phyloP scores from a whole-genome alignment of 2,329 filamentous ascomycete genomes.

The Epichloe coenophiala region DNA sequence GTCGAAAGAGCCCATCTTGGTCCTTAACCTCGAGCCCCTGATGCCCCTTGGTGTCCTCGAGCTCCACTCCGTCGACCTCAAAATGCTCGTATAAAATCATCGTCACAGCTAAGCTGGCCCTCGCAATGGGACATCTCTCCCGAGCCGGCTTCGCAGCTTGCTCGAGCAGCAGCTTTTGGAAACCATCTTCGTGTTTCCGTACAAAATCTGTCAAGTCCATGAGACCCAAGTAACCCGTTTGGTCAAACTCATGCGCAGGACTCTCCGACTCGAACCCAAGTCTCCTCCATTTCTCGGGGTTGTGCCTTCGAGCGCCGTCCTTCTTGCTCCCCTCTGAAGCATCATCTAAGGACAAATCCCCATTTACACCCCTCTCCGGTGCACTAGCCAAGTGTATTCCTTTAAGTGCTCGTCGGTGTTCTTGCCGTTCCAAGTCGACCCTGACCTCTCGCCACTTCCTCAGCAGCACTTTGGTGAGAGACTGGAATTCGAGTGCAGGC shows the following conservation, averaged over 20 bases:
- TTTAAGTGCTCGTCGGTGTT: slow-evolving; percentile 79
- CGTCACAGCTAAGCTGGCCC: slow-evolving; percentile 76
- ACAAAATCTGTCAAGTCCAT: slow-evolving; percentile 97
- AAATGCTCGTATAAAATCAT: slow-evolving; percentile 90
- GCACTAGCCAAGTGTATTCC: slow-evolving; percentile 73
- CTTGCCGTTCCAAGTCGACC: slow-evolving; percentile 74
- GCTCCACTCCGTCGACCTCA: slow-evolving; percentile 72
- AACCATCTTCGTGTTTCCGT: slow-evolving; percentile 78
- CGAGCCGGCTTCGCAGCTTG: slow-evolving; percentile 60
- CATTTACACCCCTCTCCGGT: slow-evolving; percentile 38
- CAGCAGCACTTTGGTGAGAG: slow-evolving; percentile 74
- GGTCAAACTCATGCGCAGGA: slow-evolving; percentile 72
- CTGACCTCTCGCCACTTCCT: slow-evolving; percentile 77
- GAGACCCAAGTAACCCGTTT: slow-evolving; percentile 81
- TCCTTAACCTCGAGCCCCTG: slow-evolving; percentile 62
- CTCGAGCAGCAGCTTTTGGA: slow-evolving; percentile 83
- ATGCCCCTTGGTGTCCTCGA: slow-evolving; percentile 66
- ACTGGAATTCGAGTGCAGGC: slow-evolving; percentile 85
- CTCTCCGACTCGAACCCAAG: slow-evolving; percentile 86
- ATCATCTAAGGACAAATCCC: slow-evolving; percentile 24
- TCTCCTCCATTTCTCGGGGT: slow-evolving; percentile 84
- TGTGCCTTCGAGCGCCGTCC: slow-evolving; percentile 53
- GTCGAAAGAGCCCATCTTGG: slow-evolving; percentile 76
- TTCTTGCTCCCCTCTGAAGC: slow-evolving; percentile 30
- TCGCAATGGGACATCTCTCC: slow-evolving; percentile 74